Conservation (phyloP, 495 filamentous ascomycete genomes). For the Trichoderma orchidacearum region DNA sequence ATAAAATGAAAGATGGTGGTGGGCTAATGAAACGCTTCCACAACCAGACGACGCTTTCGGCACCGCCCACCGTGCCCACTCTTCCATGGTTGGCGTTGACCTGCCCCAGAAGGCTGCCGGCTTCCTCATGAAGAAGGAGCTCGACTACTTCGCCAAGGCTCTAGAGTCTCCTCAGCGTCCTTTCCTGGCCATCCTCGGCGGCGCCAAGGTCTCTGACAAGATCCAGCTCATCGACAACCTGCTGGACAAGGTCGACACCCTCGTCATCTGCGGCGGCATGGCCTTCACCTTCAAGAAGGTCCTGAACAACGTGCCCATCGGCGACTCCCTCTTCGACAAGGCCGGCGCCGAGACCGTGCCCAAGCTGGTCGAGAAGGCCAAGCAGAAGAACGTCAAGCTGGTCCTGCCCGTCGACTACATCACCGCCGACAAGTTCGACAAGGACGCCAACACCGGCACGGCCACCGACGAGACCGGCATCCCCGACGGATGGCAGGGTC, state of each 20-base stretch:
- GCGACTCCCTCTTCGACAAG: constrained; percentile 88
- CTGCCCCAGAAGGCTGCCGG: constrained; percentile 92
- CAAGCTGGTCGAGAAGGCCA: constrained; percentile 84
- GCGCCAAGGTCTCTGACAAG: constrained; percentile 98
- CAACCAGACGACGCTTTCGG: constrained; percentile 87
- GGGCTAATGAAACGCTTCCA: not conserved
- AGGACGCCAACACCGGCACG: constrained; percentile 64
- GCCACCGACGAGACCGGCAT: constrained; percentile 85
- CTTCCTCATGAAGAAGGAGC: constrained; percentile 99
- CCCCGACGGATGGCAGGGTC: constrained; percentile 92
- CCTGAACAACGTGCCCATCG: constrained; percentile 77
- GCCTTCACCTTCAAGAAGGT: constrained; percentile 99
- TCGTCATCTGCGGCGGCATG: constrained; percentile 97
- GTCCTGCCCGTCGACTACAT: constrained; percentile 92
- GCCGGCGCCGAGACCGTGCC: constrained; percentile 84
- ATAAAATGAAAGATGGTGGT: too few relatives aligned
- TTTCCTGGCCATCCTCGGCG: constrained; percentile 97
- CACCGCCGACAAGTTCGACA: constrained; percentile 86
- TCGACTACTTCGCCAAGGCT: constrained; percentile 97
- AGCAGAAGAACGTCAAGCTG: constrained; percentile 87
- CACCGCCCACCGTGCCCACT: constrained; percentile 94
- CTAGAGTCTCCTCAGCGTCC: constrained; percentile 86
- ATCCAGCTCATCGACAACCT: constrained; percentile 99
- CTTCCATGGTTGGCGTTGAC: constrained; percentile 95
- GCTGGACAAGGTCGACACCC: constrained; percentile 87